Percentiles rank a stretch among this genome's conserved stretches.
Conservation (phyloP, 306 rosid genomes). For the Comarum palustre region DNA sequence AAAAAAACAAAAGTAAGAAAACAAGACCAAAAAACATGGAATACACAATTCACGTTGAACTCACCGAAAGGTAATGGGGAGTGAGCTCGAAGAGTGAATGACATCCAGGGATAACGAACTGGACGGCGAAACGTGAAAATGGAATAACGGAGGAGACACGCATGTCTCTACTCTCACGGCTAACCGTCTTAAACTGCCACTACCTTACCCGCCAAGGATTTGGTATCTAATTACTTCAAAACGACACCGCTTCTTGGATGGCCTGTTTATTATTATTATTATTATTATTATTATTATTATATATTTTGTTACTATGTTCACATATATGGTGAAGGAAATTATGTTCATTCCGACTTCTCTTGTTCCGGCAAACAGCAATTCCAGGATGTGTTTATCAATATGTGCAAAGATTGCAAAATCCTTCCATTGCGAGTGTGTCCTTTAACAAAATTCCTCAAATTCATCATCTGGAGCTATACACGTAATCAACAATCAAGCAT, state of each 20-base stretch:
- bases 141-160: neutral
- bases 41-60: too few relatives aligned
- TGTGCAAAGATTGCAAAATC: too few relatives aligned
- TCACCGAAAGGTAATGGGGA: neutral
- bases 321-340: too few relatives aligned
- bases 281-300: too few relatives aligned
- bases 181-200: neutral
- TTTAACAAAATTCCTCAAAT: slow-evolving; percentile 42
- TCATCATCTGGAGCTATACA: slow-evolving; percentile 37
- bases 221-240: neutral
- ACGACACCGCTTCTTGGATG: slow-evolving; percentile 4
- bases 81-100: neutral
- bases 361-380: too few relatives aligned
- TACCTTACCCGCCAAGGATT: slow-evolving; percentile 8
- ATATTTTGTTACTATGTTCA: too few relatives aligned
- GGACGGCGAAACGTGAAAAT: neutral
- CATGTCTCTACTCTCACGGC: too few relatives aligned
- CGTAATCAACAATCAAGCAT: slow-evolving; percentile 33
- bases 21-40: too few relatives aligned
- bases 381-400: too few relatives aligned
- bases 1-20: neutral
- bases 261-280: too few relatives aligned
- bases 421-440: too few relatives aligned
- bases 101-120: neutral
- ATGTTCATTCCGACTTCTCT: neutral